Evolutionary conservation across 2,329 filamentous ascomycete species (phyloP).

Genomic region (Trichophyton mentagrophytes): DNA sequence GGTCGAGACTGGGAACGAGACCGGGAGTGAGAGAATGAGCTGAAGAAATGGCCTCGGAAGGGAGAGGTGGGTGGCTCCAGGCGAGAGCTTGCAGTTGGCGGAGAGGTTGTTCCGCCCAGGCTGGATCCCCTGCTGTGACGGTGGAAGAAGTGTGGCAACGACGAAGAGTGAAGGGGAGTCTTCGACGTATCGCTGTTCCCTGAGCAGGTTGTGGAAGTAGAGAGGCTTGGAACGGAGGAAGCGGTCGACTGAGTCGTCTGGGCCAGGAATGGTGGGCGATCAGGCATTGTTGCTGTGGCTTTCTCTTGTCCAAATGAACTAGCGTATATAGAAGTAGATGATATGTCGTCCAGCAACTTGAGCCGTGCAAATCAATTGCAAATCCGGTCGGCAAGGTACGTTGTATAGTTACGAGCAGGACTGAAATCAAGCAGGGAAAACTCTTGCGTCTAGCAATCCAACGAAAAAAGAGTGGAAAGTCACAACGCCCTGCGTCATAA

Average conservation of each 20-base stretch:
- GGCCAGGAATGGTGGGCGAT: background rate
- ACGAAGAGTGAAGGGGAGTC: background rate
- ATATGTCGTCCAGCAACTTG: background rate
- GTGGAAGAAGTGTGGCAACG: background rate
- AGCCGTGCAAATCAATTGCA: background rate
- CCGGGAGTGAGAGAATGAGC: constrained; percentile 5
- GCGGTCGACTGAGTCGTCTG: background rate
- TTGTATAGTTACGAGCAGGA: background rate
- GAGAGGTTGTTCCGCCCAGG: background rate
- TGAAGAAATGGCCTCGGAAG: background rate
- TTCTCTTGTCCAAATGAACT: background rate
- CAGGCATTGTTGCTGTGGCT: background rate
- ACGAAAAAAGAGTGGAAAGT: no score
- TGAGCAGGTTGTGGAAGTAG: background rate
- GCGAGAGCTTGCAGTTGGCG: background rate
- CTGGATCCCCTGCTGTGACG: background rate
- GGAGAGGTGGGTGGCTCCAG: background rate
- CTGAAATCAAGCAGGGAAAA: background rate
- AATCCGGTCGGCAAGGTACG: background rate
- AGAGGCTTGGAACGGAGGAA: background rate
- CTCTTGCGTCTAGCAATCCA: no score
- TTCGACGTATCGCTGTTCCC: background rate
- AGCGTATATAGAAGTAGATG: background rate
- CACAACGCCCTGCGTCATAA: no score
- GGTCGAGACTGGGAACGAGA: constrained; percentile 11